Conservation (phyloP, 78 protist genomes). For the Diacronema lutheri region DNA sequence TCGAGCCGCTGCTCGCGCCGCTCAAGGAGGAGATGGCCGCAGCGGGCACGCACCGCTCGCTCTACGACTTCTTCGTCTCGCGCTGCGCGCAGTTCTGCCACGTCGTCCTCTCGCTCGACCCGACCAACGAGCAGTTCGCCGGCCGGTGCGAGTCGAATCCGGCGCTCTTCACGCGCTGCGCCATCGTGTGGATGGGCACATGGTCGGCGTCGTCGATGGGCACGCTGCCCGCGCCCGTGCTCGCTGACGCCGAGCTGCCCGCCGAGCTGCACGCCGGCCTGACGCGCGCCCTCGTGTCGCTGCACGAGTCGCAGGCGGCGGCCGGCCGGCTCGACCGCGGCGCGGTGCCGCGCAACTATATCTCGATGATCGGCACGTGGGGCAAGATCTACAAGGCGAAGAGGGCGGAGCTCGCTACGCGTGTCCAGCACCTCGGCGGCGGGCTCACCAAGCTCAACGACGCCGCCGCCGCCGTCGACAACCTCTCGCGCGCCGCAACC, state of each 20-base stretch:
- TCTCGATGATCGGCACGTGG: conserved; percentile 26
- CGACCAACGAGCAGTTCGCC: conserved; percentile 40
- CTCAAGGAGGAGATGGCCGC: conserved; percentile 42
- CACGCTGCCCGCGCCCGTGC: conserved; percentile 37
- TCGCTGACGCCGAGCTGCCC: background rate
- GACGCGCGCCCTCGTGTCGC: background rate
- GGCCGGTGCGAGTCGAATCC: conserved; percentile 71
- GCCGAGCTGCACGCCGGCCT: background rate
- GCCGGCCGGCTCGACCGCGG: background rate
- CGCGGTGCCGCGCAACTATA: conserved; percentile 46
- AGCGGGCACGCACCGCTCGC: conserved; percentile 36
- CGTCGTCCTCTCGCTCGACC: conserved; percentile 67
- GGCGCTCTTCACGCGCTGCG: conserved; percentile 70
- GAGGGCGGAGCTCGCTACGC: background rate
- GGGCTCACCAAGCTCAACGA: conserved; percentile 65
- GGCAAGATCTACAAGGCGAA: background rate
- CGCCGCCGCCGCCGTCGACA: conserved; percentile 59
- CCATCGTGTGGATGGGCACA: conserved; percentile 59
- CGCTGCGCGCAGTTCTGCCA: conserved; percentile 60
- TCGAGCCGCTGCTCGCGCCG: conserved; percentile 62
- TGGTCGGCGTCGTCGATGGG: conserved; percentile 38
- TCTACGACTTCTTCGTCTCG: conserved; percentile 47
- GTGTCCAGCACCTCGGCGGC: background rate
- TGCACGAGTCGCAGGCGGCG: conserved; percentile 7
- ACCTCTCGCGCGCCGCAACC: conserved; percentile 50